A percentile compares a stretch with the other conserved stretches of the same genome.
Conservation (phyloP, 805 yeast species). For the Zygoascus bituminiphila region DNA sequence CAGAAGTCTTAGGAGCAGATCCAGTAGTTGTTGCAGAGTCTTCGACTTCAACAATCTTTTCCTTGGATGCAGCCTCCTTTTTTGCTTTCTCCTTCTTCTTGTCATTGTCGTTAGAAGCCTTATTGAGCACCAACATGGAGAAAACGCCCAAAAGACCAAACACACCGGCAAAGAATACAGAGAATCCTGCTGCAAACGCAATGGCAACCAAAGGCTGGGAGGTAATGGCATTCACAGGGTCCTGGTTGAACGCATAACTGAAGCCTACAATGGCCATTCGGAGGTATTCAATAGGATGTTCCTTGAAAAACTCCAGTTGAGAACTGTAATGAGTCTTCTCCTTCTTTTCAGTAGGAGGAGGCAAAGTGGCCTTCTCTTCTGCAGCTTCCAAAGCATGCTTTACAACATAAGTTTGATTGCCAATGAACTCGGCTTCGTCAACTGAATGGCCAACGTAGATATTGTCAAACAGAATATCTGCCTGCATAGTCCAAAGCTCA, state of each 20-base stretch:
- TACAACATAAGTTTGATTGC: conserved; percentile 59
- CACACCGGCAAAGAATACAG: conserved; percentile 4
- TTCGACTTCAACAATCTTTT: neutral
- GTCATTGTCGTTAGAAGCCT: neutral
- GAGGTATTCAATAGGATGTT: conserved; percentile 29
- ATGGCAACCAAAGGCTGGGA: conserved; percentile 30
- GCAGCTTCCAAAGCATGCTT: conserved; percentile 28
- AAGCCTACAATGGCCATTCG: conserved; percentile 24
- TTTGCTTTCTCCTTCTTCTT: neutral
- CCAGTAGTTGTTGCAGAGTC: conserved; percentile 11
- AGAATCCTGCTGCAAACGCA: conserved; percentile 16
- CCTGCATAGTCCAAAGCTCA: conserved; percentile 83
- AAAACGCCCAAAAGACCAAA: conserved; percentile 7
- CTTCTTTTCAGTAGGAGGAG: conserved; percentile 16
- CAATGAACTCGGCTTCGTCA: conserved; percentile 76
- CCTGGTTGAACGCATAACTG: conserved; percentile 22
- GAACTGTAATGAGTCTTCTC: conserved; percentile 14
- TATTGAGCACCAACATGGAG: neutral
- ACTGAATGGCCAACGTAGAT: conserved; percentile 78
- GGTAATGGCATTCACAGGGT: conserved; percentile 27
- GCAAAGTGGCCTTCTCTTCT: conserved; percentile 22
- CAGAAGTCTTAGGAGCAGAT: conserved; percentile 10
- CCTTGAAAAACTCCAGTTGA: conserved; percentile 24
- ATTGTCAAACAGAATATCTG: conserved; percentile 68
- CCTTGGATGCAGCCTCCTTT: neutral